Percentiles rank a stretch among this genome's conserved stretches.
These are phyloP conservation scores for Drechslerella dactyloides DNA, from an alignment of 2,329 filamentous ascomycete genomes.

Conservation along the genomic window DNA sequence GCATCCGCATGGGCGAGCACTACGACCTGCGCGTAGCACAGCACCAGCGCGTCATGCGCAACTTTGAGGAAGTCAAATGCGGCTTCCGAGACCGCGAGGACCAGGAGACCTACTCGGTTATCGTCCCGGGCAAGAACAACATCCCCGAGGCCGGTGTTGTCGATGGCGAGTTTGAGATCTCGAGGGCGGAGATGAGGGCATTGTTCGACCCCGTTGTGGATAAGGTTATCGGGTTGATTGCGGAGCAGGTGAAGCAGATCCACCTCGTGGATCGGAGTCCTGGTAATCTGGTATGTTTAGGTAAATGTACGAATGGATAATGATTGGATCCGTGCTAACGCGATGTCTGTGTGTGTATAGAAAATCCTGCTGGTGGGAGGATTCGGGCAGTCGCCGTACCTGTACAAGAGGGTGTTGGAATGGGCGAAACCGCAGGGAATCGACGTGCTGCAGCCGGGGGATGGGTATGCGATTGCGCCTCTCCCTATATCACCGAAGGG, in stretches of 20 bases:
- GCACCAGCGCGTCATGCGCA: constrained; percentile 57
- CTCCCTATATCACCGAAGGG: too few relatives aligned
- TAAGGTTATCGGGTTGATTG: constrained; percentile 41
- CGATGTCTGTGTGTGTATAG: constrained; percentile 5
- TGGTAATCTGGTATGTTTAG: constrained; percentile 25
- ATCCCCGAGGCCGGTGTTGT: constrained; percentile 40
- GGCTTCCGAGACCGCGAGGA: constrained; percentile 43
- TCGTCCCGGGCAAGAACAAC: constrained; percentile 41
- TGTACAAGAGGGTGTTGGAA: constrained; percentile 33
- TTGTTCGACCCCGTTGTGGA: constrained; percentile 40
- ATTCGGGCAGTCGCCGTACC: constrained; percentile 44
- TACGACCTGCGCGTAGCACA: constrained; percentile 57
- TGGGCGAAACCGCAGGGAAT: constrained; percentile 44
- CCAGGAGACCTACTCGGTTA: constrained; percentile 36
- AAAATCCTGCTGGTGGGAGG: constrained; percentile 47
- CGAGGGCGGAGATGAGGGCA: constrained; percentile 34
- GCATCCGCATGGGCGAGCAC: constrained; percentile 60
- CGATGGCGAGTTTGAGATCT: constrained; percentile 45
- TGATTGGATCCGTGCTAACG: constrained; percentile 4
- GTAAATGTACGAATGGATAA: too few relatives aligned
- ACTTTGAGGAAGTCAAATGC: constrained; percentile 59
- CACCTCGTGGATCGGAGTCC: constrained; percentile 10
- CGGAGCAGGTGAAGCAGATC: constrained; percentile 40
- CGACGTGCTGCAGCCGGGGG: constrained; percentile 36
- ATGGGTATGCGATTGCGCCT: constrained; percentile 30